Base-by-base conservation (phyloP, 768 basidiomycete species). In the Tricholoma saponaceum region DNA sequence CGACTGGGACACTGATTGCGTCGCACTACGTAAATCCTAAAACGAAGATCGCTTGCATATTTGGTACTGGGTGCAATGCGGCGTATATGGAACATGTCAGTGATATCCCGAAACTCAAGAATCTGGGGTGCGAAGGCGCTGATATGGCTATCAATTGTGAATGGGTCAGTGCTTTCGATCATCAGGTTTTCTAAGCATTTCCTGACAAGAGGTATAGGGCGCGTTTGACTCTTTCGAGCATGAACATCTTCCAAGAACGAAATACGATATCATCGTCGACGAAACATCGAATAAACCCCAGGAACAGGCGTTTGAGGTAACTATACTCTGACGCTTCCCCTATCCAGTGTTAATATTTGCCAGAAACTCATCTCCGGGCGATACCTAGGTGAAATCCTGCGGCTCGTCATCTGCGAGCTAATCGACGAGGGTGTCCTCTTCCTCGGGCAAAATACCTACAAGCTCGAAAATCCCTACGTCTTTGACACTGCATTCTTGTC, bases 401-500 rank as follows among this genome's bases (percentile, higher is more conserved):
- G 96, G n/a, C 79, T 98, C 26, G 88, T 98, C 63, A 83, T 99
- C 58, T 91, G 88, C 68, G 96, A 99, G 71, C 85, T 99, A 51
- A 94, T 97, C 68, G 95, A 97, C 68, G 90, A 95, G 63, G 97
- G 96, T 72, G 90, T 95, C 18, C 83, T 99, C 54, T 99, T 99
- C 86, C 83, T 97, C 28, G 95, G 97, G 23, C 96, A 99, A 74
- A 93, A 96, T 71, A 97, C 96, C 1, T 98, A 98, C 83, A 98
- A 98, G 78, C 84, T 99, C 37, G 95, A 98, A 74, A 91, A 83
- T 62, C 84, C 94, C 18, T 95, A 95, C 70, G 87, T 83, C 26
- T 87, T 99, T 66, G 96, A 99, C 71, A 99, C 97, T 2, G 95
- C 96, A 1, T 98, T 98, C 79, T 76, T 99, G 60, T 95, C 93